Conservation (phyloP, 2,329 filamentous ascomycete genomes). For the Aspergillus candidus region DNA sequence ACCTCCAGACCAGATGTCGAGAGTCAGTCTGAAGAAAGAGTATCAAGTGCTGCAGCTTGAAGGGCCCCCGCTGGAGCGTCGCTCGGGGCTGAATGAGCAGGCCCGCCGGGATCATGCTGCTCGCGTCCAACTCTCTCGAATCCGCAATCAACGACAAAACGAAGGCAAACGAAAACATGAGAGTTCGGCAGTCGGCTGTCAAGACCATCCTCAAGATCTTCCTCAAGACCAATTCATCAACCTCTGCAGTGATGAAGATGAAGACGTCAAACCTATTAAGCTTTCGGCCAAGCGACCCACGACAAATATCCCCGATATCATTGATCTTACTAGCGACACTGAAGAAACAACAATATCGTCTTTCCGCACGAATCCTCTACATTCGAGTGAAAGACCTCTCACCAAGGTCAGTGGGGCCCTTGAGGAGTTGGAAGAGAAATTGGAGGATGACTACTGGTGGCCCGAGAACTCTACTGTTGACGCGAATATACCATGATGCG, state of each 20-base stretch:
- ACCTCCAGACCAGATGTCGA: conserved; percentile 15
- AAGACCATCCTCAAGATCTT: not conserved
- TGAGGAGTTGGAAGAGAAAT: conserved; percentile 12
- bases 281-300: conserved; percentile 3
- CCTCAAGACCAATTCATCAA: conserved; percentile 10
- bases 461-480: conserved; percentile 28
- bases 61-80: conserved; percentile 16
- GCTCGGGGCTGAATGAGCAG: conserved; percentile 16
- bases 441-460: conserved; percentile 37
- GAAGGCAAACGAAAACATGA: conserved; percentile 16
- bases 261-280: conserved; percentile 1
- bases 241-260: conserved; percentile 15
- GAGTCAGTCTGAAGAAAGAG: conserved; percentile 21
- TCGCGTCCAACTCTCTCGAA: conserved; percentile 22
- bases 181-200: not conserved
- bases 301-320: conserved; percentile 9
- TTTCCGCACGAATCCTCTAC: no score
- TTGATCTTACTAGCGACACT: conserved; percentile 25
- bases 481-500: conserved; percentile 22
- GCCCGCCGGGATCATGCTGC: conserved; percentile 13
- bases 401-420: not conserved
- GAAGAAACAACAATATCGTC: conserved; percentile 7
- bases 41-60: conserved; percentile 28
- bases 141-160: conserved; percentile 21
- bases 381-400: no score